Evolutionary conservation across 2,329 filamentous ascomycete species (phyloP), one percentile per base, ranked within the genome.

Genomic region (Cladosporium sp.): DNA sequence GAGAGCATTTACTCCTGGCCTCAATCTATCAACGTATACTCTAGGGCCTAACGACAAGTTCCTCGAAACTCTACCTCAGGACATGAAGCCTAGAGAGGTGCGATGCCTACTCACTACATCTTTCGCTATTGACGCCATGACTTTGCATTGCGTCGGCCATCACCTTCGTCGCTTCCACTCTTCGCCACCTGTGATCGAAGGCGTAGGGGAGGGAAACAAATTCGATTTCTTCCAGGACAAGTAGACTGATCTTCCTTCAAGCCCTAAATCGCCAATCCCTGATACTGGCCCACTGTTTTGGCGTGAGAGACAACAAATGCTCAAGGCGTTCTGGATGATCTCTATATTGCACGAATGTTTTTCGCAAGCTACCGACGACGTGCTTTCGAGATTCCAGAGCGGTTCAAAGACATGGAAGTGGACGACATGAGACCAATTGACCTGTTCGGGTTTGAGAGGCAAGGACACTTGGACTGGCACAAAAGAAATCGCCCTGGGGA

Each of bases 281-380:
- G 18, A 36, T 25, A n/a, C 56, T 58, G 56, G 56, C 56, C 32
- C 28, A 58, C 16, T 58, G 6, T 8, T 58, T 6, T 58, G 56
- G 32, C 56, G n/a, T 25, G 56, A 58, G 56, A 58, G 14, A 25
- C 56, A 58, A 58, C 56, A 58, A 39, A 58, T 58, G 18, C 56
- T 58, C 56, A 58, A 58, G 18, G 56, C 56, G 28, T 58, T 58
- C 56, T 58, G 56, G 56, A 58, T 58, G 56, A 58, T 58, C 56
- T 58, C 56, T 58, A 39, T 7, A 14, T 58, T 36, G 56, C 56
- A 58, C n/a, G 18, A 26, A 5, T 36, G 1, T 39, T 58, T 32
- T 36, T 58, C 21, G 34, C 56, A 58, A 18, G 11, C 21, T 18
- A 18, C 32, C 7, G n/a, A 46, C 34, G 56, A 28, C 32, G 56